Base-by-base conservation (phyloP, 441 rosid species). In the Pelargonium myrrhifolium region DNA sequence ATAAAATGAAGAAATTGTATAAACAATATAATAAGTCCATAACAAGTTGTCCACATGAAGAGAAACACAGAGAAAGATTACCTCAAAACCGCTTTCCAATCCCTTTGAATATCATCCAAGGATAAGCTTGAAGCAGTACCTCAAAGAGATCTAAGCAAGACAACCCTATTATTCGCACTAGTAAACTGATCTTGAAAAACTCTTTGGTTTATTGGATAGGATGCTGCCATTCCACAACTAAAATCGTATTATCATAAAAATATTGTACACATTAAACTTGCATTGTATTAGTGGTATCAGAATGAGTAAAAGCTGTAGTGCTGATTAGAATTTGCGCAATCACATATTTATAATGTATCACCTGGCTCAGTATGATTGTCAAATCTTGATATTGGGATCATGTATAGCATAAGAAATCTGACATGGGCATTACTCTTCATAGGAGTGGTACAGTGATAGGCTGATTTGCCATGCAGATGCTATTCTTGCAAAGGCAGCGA, bases 391-490 rank as follows among this genome's bases (percentile, higher is more conserved):
- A 49, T 49, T 14, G 53, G 53, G 18, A 49, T 49, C 7, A 14
- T 49, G n/a, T 49, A n/a, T 15, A 49, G 56, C 56, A 49, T 49
- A 49, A 49, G 56, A n/a, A 49, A 49, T 7, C 56, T 49, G 56
- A 49, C 56, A 49, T 49, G 9, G 22, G 40, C 15, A 24, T 67
- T 31, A 17, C 20, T 76, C 28, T 61, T 69, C 75, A 68, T 71
- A 86, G 89, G 89, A 84, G 75, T 84, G 86, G 89, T 84, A 83
- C 76, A 82, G 85, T 71, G 83, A 85, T 75, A 79, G 76, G 84
- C 82, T 86, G 72, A 78, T 84, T 72, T 79, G 82, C 76, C 88
- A 85, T 78, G 89, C 87, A 65, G 90, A 86, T 83, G 86, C 82
- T 66, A 73, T 88, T 68, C 86, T 85, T 68, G 84, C 84, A 64